Conservation (phyloP, 768 basidiomycete genomes). For the Pleurotus tuber-regium region DNA sequence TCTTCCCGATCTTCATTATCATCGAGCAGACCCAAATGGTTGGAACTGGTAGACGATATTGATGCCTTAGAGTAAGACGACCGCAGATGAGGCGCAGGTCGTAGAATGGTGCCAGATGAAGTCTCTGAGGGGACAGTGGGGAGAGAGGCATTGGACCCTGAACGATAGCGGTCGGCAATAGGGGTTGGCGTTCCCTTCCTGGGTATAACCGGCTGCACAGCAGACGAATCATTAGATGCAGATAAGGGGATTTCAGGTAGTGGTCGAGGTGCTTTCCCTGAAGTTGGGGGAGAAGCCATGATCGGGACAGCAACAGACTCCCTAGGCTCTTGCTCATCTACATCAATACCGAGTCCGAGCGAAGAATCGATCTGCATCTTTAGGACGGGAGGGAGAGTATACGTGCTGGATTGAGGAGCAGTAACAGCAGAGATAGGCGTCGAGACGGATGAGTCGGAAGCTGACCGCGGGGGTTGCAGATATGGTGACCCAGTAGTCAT, state of each 20-base stretch:
- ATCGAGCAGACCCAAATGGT: conserved; percentile 45
- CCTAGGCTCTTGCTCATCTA: conserved; percentile 26
- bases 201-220: background rate
- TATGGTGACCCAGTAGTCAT: conserved; percentile 23
- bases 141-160: conserved; percentile 14
- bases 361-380: conserved; percentile 63
- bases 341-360: conserved; percentile 37
- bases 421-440: conserved; percentile 56
- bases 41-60: conserved; percentile 37
- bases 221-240: background rate
- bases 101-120: conserved; percentile 10
- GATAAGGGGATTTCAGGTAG: background rate
- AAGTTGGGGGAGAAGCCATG: background rate
- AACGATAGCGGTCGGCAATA: conserved; percentile 14
- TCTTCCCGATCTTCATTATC: conserved; percentile 53
- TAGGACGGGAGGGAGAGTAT: conserved; percentile 52
- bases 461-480: conserved; percentile 31
- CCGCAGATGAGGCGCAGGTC: conserved; percentile 11
- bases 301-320: background rate
- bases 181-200: conserved; percentile 3
- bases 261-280: background rate
- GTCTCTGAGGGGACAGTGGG: conserved; percentile 3
- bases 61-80: conserved; percentile 20
- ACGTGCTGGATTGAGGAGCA: conserved; percentile 49
- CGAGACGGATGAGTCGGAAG: conserved; percentile 48